Percentiles rank a stretch among this genome's conserved stretches.
phyloP scores from a whole-genome alignment of 2,329 filamentous ascomycete species.

The Monosporascus sp. region DNA sequence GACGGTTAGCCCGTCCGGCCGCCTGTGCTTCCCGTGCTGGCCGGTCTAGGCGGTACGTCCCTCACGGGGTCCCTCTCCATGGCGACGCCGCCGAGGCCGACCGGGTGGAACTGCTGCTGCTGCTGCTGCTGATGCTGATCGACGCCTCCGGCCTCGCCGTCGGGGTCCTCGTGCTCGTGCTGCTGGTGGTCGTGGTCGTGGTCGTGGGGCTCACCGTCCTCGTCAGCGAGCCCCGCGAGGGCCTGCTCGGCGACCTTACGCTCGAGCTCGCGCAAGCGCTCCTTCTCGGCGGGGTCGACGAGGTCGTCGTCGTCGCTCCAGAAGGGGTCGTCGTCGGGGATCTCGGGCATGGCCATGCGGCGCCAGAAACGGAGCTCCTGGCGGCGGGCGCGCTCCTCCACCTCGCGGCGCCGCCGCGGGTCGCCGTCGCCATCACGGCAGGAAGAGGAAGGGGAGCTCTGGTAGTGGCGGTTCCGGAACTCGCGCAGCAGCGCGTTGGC shows the following conservation, averaged over 20 bases:
- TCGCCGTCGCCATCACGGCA: no score
- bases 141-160: slow-evolving; percentile 22
- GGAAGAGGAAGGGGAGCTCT: no score
- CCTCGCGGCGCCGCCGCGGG: background rate
- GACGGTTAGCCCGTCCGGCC: slow-evolving; percentile 16
- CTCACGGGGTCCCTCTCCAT: slow-evolving; percentile 35
- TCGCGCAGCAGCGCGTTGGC: slow-evolving; percentile 55
- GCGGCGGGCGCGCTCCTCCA: slow-evolving; percentile 37
- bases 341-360: slow-evolving; percentile 57
- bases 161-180: slow-evolving; percentile 30
- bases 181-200: slow-evolving; percentile 6
- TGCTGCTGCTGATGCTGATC: slow-evolving; percentile 14
- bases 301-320: slow-evolving; percentile 64
- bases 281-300: slow-evolving; percentile 57
- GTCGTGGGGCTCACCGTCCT: background rate
- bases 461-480: slow-evolving; percentile 41
- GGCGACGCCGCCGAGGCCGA: slow-evolving; percentile 35
- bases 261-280: slow-evolving; percentile 47
- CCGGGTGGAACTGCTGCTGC: background rate
- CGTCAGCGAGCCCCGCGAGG: slow-evolving; percentile 24
- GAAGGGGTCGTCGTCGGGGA: slow-evolving; percentile 52
- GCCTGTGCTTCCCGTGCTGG: slow-evolving; percentile 36
- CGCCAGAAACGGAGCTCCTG: slow-evolving; percentile 65
- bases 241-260: slow-evolving; percentile 37
- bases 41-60: slow-evolving; percentile 32